Conservation (phyloP, 345 rosid genomes). For the Mallotus nudiflorus region DNA sequence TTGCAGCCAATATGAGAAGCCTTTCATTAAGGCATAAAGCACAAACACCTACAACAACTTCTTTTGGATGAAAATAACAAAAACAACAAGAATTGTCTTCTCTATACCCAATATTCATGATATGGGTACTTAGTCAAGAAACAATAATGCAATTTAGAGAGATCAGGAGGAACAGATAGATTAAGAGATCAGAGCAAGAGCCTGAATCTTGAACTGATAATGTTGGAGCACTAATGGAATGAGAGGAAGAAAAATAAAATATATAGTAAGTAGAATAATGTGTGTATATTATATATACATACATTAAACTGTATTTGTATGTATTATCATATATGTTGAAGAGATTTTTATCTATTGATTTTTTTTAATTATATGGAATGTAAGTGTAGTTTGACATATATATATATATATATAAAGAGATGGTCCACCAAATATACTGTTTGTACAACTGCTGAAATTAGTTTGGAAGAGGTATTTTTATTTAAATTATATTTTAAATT, state of each 20-base stretch:
- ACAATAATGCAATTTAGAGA: constrained; percentile 1
- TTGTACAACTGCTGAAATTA: too few species aligned
- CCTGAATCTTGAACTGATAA: constrained; percentile 6
- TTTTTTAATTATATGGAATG: too few species aligned
- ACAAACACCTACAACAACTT: constrained; percentile 67
- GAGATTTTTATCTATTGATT: too few species aligned
- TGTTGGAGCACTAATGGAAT: too few species aligned
- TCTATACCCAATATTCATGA: constrained; percentile 52
- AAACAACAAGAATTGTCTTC: constrained; percentile 56
- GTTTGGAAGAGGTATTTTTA: too few species aligned
- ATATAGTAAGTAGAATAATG: neutral
- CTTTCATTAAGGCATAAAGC: constrained; percentile 79
- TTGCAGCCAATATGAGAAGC: constrained; percentile 76
- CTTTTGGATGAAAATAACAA: constrained; percentile 83
- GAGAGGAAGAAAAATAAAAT: neutral
- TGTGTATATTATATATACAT: neutral
- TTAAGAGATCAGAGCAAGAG: neutral
- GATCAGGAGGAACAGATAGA: neutral
- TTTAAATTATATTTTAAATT: too few species aligned
- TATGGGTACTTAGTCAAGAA: neutral
- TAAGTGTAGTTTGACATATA: too few species aligned
- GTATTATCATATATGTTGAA: too few species aligned
- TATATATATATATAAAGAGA: too few species aligned
- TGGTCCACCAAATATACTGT: too few species aligned
- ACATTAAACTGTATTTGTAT: too few species aligned